Evolutionary conservation across 2,329 filamentous ascomycete genomes (phyloP).

Genomic region (Sporothrix inflata): DNA sequence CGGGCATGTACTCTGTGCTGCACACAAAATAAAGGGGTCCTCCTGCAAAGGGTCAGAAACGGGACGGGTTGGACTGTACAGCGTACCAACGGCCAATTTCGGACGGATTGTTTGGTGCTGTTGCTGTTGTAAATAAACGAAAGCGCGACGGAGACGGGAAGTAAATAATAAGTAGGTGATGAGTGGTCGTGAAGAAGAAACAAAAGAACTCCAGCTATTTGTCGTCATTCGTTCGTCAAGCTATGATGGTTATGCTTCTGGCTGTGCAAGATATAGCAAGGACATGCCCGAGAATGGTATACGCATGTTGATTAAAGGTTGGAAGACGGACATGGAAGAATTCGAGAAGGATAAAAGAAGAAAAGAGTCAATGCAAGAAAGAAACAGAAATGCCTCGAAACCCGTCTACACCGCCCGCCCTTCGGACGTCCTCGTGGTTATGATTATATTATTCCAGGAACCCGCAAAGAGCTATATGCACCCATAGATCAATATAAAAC

Average conservation of each 20-base stretch:
- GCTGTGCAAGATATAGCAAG: too few relatives aligned
- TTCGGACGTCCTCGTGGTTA: constrained; percentile 13
- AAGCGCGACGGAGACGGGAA: neutral
- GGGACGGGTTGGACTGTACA: neutral
- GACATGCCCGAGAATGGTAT: neutral
- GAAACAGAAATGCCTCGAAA: neutral
- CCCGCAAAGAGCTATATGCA: neutral
- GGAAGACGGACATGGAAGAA: neutral
- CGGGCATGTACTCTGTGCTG: neutral
- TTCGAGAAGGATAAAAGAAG: constrained; percentile 10
- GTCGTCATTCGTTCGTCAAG: neutral
- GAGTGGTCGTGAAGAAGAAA: neutral
- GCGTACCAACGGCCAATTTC: neutral
- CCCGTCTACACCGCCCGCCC: neutral
- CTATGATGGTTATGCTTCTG: neutral
- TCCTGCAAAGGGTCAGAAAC: neutral
- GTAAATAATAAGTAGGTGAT: neutral
- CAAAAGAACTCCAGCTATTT: neutral
- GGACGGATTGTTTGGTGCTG: neutral
- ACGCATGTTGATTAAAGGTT: neutral
- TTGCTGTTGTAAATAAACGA: neutral
- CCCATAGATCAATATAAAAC: neutral
- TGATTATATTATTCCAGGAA: neutral
- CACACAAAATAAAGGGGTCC: neutral
- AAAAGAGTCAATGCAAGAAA: neutral